Evolutionary conservation across 1,139 yeast species (phyloP), one percentile per base, ranked within the genome.

Genomic region (Saccharomyces hybrid): DNA sequence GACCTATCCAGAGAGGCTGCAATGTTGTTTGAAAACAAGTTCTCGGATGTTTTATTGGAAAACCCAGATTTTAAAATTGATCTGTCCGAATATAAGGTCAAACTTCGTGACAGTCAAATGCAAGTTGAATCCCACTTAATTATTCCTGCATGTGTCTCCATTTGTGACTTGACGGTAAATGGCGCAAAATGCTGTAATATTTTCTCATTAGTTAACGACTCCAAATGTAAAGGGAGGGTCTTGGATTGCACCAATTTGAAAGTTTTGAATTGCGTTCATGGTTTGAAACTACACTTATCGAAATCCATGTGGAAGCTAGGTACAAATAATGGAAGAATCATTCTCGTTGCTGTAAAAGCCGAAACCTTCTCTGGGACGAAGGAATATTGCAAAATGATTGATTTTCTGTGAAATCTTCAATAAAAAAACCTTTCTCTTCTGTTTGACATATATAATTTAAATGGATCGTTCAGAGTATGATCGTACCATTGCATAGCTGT

Each of bases 1-100:
- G 57, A 66, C 16, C 53, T 71, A 30, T 44, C 56, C 4, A 72
- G 71, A 7, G 56, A 61, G 26, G 61, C 72, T 1, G 73, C 74
- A 1, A 56, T 51, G 25, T 63, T 59, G 27, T 56, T 74, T 44
- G 60, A 63, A 46, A 54, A 50, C 1, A 26, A 69, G n/a, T 59
- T 74, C 28, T 41, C 61, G 1, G 44, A 53, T 11, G 58, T 70
- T 7, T 46, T 62, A 11, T 26, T 38, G 4, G 51, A 54, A 23
- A 51, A 52, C 13, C n/a, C 44, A 23, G 55, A 51, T 11, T 51
- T 60, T 25, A 42, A 54, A 42, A 30, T 61, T 16, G 48, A 56
- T 32, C 49, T 50, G 34, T 47, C 49, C 11, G 48, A 52, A 7
- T 60, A 53, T 44, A 57, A 52, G 47, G 41, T 56, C 14, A 55